phyloP scores from a whole-genome alignment of 208 protist species.

The Herpetomonas muscarum region DNA sequence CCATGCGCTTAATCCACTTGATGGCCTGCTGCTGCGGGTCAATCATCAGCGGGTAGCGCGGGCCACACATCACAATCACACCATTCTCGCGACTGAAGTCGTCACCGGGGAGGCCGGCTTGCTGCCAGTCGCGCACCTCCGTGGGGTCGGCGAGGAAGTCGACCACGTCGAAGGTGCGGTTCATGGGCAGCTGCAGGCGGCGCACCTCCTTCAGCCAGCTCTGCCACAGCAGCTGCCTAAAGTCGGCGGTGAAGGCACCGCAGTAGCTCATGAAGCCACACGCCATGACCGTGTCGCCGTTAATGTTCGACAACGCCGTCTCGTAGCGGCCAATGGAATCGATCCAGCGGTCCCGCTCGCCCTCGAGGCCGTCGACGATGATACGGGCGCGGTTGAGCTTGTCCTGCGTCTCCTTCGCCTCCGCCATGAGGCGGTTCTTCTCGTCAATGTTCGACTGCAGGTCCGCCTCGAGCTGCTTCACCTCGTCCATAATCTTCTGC shows the following conservation, averaged over 20 bases:
- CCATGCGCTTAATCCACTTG: slow-evolving; percentile 98
- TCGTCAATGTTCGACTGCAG: slow-evolving; percentile 89
- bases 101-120: slow-evolving; percentile 95
- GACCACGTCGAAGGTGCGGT: slow-evolving; percentile 88
- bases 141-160: slow-evolving; percentile 95
- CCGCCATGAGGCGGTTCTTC: slow-evolving; percentile 91
- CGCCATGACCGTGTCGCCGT: slow-evolving; percentile 96
- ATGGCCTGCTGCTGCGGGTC: slow-evolving; percentile 99
- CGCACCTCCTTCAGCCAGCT: slow-evolving; percentile 91
- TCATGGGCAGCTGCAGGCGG: slow-evolving; percentile 78
- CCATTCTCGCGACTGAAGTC: slow-evolving; percentile 97
- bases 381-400: slow-evolving; percentile 97
- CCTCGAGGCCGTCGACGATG: slow-evolving; percentile 96
- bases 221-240: slow-evolving; percentile 88
- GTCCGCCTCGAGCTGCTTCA: slow-evolving; percentile 87
- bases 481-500: slow-evolving; percentile 91
- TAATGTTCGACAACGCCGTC: slow-evolving; percentile 81
- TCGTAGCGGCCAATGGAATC: slow-evolving; percentile 92
- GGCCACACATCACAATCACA: slow-evolving; percentile 93
- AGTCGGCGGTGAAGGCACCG: slow-evolving; percentile 96
- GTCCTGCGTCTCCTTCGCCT: slow-evolving; percentile 93
- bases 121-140: slow-evolving; percentile 96
- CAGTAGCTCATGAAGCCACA: slow-evolving; percentile 97
- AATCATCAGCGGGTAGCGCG: slow-evolving; percentile 98
- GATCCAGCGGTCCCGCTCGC: slow-evolving; percentile 97